A percentile compares a stretch with the other conserved stretches of the same genome.
Evolutionary conservation across 2,329 filamentous ascomycete genomes (phyloP).

Genomic region (Fusarium tupiense): DNA sequence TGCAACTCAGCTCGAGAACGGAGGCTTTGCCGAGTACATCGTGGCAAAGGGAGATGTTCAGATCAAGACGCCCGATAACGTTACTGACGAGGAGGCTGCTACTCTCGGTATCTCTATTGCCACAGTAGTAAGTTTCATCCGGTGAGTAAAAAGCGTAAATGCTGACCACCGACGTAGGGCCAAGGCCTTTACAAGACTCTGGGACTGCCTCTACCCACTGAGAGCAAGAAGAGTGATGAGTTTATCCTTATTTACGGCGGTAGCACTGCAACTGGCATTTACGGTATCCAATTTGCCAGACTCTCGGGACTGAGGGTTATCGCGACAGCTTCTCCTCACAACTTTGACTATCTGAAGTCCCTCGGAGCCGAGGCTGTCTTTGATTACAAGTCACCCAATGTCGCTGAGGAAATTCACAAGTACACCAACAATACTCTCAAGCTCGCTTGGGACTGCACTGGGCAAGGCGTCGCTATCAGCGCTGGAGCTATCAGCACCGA

Average conservation of each 20-base stretch:
- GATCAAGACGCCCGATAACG: slow-evolving; percentile 54
- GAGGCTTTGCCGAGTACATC: slow-evolving; percentile 54
- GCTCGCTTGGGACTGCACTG: slow-evolving; percentile 42
- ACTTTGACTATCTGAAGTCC: slow-evolving; percentile 47
- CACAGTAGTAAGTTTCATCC: slow-evolving; percentile 42
- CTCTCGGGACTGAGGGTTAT: slow-evolving; percentile 50
- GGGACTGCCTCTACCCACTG: slow-evolving; percentile 56
- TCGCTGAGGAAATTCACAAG: slow-evolving; percentile 40
- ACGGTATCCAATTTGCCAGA: slow-evolving; percentile 56
- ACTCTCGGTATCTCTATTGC: slow-evolving; percentile 55
- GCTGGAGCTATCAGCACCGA: slow-evolving; percentile 6
- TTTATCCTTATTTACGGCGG: slow-evolving; percentile 56
- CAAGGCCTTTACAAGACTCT: slow-evolving; percentile 60
- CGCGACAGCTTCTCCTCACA: slow-evolving; percentile 49
- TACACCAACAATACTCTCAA: slow-evolving; percentile 36
- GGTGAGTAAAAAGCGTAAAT: no score
- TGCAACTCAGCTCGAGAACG: slow-evolving; percentile 40
- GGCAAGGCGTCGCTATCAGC: background rate
- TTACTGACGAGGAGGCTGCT: slow-evolving; percentile 56
- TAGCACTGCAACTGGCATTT: slow-evolving; percentile 65
- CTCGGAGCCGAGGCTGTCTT: slow-evolving; percentile 57
- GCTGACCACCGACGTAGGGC: slow-evolving; percentile 26
- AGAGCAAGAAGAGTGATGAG: slow-evolving; percentile 49
- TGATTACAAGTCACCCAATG: slow-evolving; percentile 52
- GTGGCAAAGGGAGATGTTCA: slow-evolving; percentile 52